Evolutionary conservation across 75 land plant species (phyloP), one percentile per base, ranked within the genome.

Genomic region (Picea glauca): DNA sequence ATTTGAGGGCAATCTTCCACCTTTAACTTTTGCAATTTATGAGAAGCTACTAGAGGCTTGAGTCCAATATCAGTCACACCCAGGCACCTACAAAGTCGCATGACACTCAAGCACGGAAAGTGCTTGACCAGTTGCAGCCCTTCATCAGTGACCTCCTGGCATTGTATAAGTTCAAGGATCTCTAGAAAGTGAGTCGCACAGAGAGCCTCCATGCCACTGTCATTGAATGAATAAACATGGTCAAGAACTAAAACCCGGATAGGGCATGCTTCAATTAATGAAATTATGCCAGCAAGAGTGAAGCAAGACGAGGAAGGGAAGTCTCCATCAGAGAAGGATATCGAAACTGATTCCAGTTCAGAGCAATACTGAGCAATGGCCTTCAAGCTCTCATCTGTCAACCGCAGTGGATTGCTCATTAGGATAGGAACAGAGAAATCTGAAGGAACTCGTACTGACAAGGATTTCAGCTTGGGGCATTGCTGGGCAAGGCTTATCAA

Each of bases 1-100:
- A 95, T 81, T 70, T 81, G 87, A 63, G 96, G 96, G 62, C 95
- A 95, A 74, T 84, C 87, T 77, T 89, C 88, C 30, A 95, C 92
- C 50, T 35, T 58, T 63, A 93, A 58, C 17, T 43, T 26, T 1
- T 88, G 81, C 80, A 95, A 81, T 75, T 89, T 93, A 30, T 83
- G 66, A 13, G 85, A 78, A 4, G 84, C 90, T 7, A 84, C 80
- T 31, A 95, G 87, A 18, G 91, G 82, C 74, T 81, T 83, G 33
- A 95, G 81, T 17, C 98, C 94, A n/a, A 63, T 67, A 83, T 90
- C 88, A 9, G 93, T 90, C 4, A 94, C 77, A 3, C 94, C 91
- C 38, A 84, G 65, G 81, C 98, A 94, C 76, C 78, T 84, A 66
- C 76, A 83, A 1, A 94, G 76, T 60, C 78, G 76, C 58, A 94